Evolutionary conservation across 805 yeast species (phyloP).

Genomic region (Saccharomycopsis sp.): DNA sequence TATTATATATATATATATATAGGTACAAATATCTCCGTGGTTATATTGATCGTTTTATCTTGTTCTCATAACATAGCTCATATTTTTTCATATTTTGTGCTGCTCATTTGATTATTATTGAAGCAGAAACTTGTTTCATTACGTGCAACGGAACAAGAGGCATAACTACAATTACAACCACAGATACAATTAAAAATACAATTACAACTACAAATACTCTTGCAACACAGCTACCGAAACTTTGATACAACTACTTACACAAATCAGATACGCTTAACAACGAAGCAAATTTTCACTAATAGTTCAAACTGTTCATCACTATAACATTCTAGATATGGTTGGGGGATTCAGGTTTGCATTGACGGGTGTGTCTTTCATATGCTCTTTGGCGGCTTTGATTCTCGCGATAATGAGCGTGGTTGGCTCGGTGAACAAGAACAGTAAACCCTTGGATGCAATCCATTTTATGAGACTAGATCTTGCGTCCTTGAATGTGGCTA

Average conservation of each 20-base stretch:
- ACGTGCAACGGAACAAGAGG: too few species aligned
- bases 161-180: too few species aligned
- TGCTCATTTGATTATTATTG: too few species aligned
- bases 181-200: not conserved
- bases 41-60: not conserved
- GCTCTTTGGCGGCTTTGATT: conserved; percentile 38
- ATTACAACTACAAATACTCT: not conserved
- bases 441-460: conserved; percentile 36
- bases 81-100: too few species aligned
- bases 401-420: conserved; percentile 44
- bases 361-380: conserved; percentile 27
- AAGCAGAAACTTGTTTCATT: too few species aligned
- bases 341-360: conserved; percentile 24
- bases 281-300: too few species aligned
- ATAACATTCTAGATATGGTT: not conserved
- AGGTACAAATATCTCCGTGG: not conserved
- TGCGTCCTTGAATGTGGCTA: conserved; percentile 27
- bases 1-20: too few species aligned
- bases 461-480: conserved; percentile 45
- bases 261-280: too few species aligned
- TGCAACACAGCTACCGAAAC: too few species aligned
- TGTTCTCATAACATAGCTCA: too few species aligned
- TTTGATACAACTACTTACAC: too few species aligned
- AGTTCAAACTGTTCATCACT: too few species aligned
- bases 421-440: conserved; percentile 39